phyloP scores from a whole-genome alignment of 352 stramenopile genomes.

The Pythium plurisporium region DNA sequence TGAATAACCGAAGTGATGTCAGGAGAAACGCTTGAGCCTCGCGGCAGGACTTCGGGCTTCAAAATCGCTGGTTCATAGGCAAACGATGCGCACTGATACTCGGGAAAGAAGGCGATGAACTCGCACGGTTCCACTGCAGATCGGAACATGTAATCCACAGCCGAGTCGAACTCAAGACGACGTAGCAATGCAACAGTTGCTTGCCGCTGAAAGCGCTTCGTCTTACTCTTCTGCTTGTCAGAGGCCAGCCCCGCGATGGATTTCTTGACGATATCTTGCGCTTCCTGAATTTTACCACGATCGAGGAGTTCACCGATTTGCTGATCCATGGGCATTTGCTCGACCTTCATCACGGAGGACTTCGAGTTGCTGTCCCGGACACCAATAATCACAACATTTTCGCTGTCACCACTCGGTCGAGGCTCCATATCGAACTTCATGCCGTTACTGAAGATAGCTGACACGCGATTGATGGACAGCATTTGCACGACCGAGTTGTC shows the following conservation, averaged over 20 bases:
- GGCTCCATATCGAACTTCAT: slow-evolving; percentile 91
- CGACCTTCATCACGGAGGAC: slow-evolving; percentile 80
- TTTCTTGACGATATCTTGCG: slow-evolving; percentile 80
- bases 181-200: slow-evolving; percentile 72
- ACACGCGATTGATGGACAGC: slow-evolving; percentile 52
- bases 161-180: slow-evolving; percentile 72
- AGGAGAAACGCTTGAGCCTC: slow-evolving; percentile 61
- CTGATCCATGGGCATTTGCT: slow-evolving; percentile 82
- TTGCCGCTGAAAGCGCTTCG: slow-evolving; percentile 86
- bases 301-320: slow-evolving; percentile 82
- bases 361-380: slow-evolving; percentile 57
- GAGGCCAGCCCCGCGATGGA: slow-evolving; percentile 62
- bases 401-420: slow-evolving; percentile 56
- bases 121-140: slow-evolving; percentile 81
- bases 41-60: slow-evolving; percentile 79
- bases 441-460: slow-evolving; percentile 83
- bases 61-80: slow-evolving; percentile 79
- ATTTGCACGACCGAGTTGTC: slow-evolving; percentile 78
- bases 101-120: slow-evolving; percentile 85
- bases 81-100: slow-evolving; percentile 75
- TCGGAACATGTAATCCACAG: slow-evolving; percentile 83
- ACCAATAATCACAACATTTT: slow-evolving; percentile 77
- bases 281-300: slow-evolving; percentile 81
- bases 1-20: slow-evolving; percentile 78
- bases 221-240: slow-evolving; percentile 86